Conservation (phyloP, 345 rosid genomes). For the Adansonia digitata region DNA sequence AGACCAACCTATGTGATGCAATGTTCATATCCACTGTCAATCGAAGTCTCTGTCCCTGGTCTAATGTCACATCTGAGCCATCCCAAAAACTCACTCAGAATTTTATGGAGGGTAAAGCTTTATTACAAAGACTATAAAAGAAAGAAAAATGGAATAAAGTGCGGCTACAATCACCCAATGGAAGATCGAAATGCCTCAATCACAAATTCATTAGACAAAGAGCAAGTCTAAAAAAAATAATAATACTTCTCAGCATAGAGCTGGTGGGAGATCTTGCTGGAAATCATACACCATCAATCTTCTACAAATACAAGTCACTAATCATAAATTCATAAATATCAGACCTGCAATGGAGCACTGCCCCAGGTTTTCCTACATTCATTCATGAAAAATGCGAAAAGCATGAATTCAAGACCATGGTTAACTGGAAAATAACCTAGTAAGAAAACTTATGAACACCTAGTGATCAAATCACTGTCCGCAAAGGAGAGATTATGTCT, state of each 20-base stretch:
- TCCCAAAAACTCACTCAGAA: conserved; percentile 11
- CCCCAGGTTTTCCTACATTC: conserved; percentile 3
- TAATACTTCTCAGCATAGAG: background rate
- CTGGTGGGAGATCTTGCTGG: background rate
- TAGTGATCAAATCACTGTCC: background rate
- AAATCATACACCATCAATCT: background rate
- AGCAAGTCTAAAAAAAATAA: background rate
- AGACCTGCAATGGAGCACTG: background rate
- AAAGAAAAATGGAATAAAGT: background rate
- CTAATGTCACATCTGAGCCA: conserved; percentile 18
- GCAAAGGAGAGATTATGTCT: background rate
- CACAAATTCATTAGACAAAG: background rate
- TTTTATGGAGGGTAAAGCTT: background rate
- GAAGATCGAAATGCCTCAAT: background rate
- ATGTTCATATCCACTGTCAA: conserved; percentile 19
- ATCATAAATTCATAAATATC: background rate
- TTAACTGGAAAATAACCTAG: background rate
- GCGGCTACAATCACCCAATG: background rate
- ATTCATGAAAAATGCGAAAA: background rate
- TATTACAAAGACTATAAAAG: background rate
- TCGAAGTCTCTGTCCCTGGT: conserved; percentile 11
- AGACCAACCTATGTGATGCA: conserved; percentile 24
- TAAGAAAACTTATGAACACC: background rate
- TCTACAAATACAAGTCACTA: background rate
- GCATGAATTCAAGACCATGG: background rate